Conservation (phyloP, 345 rosid species). For the Leavenworthia alabamica region DNA sequence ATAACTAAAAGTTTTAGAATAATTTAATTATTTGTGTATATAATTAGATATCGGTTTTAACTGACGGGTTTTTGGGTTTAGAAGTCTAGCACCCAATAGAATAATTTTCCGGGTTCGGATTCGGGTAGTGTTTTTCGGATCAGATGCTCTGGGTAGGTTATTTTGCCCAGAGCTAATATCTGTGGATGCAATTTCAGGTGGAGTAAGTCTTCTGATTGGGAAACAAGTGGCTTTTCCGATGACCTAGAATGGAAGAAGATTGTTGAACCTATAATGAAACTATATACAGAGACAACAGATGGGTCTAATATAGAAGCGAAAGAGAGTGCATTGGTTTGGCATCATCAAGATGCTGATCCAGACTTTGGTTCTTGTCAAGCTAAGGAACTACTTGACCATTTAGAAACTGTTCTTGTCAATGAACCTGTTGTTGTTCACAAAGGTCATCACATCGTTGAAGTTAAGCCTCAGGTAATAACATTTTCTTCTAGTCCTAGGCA, state of each 20-base stretch:
- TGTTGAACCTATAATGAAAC: conserved; percentile 48
- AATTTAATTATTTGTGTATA: too few relatives aligned
- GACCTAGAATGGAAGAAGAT: conserved; percentile 55
- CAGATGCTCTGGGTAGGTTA: too few relatives aligned
- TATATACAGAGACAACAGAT: conserved; percentile 58
- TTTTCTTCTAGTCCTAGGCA: neutral
- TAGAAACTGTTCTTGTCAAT: conserved; percentile 56
- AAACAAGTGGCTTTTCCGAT: conserved; percentile 30
- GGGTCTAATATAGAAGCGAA: conserved; percentile 59
- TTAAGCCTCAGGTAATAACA: conserved; percentile 50
- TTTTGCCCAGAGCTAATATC: too few relatives aligned
- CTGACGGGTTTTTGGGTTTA: too few relatives aligned
- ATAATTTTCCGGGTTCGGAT: too few relatives aligned
- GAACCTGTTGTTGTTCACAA: conserved; percentile 54
- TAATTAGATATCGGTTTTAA: too few relatives aligned
- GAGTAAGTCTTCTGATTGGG: conserved; percentile 46
- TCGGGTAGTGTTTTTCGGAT: too few relatives aligned
- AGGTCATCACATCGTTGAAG: conserved; percentile 62
- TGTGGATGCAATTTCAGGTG: conserved; percentile 42
- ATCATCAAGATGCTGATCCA: conserved; percentile 58
- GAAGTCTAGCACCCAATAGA: too few relatives aligned
- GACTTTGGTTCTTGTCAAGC: conserved; percentile 61
- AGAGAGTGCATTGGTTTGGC: conserved; percentile 71
- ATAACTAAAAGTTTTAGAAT: too few relatives aligned
- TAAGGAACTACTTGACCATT: conserved; percentile 59